Base-by-base conservation (phyloP, 768 basidiomycete genomes). In the Trametes cubensis region DNA sequence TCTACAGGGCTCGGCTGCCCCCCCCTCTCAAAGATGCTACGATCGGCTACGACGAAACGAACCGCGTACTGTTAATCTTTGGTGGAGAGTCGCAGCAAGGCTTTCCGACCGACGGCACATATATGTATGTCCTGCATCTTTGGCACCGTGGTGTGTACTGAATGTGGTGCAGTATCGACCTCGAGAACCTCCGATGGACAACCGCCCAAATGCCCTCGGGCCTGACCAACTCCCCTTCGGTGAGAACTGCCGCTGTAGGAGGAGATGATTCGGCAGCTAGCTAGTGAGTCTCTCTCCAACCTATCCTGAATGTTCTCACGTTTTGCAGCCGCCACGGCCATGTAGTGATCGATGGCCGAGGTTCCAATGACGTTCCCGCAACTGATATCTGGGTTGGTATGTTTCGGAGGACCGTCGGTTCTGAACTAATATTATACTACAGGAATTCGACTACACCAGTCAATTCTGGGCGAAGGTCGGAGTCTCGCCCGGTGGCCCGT, bases 371-470 rank as follows among this genome's bases (percentile, higher is more conserved):
- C 6, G 72, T 77, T 38, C 77, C 86, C 17, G 73, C 92, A 61
- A 78, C 80, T 4, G 92, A 93, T 69, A 81, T 85, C 60, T 93
- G 91, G 91, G 92, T 92, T 72, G 66, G 83, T 72, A 10, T 20
- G 39, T 25, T 49, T 20, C 18, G 25, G 25, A 40, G 25, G 4
- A 26, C n/a, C 13, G 45, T 46, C 28, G 53, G 55, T 50, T 30
- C 58, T 23, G 44, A 58, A 42, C 57, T 25, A 30, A 71, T 39
- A 6, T 38, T 46, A 41, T 50, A n/a, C 3, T 7, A 25, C 68
- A 92, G 90, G 90, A 91, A 75, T 94, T 80, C 68, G 88, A 91
- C 73, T 92, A 86, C 67, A 81, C 71, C 60, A 87, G 85, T 67
- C 78, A 90, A 60, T 93, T 93, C 70, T 94, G 92, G 92, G 80